These are phyloP conservation scores for Xerocomellus intermedius DNA, from an alignment of 768 basidiomycete species.

Conservation along the genomic window DNA sequence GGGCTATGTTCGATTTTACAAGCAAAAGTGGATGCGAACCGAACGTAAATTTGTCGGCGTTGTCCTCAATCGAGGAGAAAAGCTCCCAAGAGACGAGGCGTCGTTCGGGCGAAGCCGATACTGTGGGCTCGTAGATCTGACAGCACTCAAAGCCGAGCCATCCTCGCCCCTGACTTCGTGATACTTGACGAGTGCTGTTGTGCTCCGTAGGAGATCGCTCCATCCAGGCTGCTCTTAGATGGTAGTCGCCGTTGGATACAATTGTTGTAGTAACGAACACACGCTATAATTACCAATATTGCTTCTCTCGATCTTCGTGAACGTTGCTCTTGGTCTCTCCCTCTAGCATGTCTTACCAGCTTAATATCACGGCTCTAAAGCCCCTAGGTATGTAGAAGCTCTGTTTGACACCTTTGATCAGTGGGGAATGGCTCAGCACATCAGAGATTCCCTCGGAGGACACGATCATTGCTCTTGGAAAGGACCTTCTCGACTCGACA, in stretches of 20 bases:
- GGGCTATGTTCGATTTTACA: conserved; percentile 94
- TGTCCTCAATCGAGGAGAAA: conserved; percentile 78
- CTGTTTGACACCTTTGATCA: neutral
- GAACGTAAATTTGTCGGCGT: conserved; percentile 84
- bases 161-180: conserved; percentile 9
- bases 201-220: neutral
- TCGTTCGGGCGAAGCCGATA: conserved; percentile 77
- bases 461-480: conserved; percentile 50
- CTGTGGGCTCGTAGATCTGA: conserved; percentile 75
- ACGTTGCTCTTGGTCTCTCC: neutral
- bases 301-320: neutral
- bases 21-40: conserved; percentile 67
- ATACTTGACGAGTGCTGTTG: conserved; percentile 1
- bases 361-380: conserved; percentile 41
- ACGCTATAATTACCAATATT: conserved; percentile 18
- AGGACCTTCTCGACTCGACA: conserved; percentile 55
- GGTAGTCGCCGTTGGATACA: conserved; percentile 5
- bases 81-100: conserved; percentile 78
- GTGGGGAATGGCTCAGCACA: neutral
- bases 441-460: conserved; percentile 65
- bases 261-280: conserved; percentile 17
- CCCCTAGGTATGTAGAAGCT: conserved; percentile 34
- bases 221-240: neutral
- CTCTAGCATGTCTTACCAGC: conserved; percentile 32
- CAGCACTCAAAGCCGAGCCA: conserved; percentile 26